Evolutionary conservation across 345 rosid species (phyloP), one percentile per base, ranked within the genome.

Genomic region (Murraya paniculata): DNA sequence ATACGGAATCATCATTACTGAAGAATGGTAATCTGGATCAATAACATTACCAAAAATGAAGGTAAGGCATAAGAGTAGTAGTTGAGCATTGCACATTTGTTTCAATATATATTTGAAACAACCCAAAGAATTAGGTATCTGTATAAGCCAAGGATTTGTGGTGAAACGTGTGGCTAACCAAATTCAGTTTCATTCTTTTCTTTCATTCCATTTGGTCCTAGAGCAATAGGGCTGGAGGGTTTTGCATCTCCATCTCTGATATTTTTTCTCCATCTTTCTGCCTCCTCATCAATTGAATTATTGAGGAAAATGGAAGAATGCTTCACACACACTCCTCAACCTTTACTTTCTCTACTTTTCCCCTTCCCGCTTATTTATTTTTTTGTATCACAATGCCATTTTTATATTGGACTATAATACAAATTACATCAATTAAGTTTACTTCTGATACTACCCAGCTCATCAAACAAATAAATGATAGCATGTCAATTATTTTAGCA

Each of bases 401-500:
- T 71, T 22, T 48, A 45, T 69, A 45, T 71, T 57, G 14, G 53
- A 71, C 28, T 5, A 22, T n/a, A 71, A 70, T 53, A 19, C 61
- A 10, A 9, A 8, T 31, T 71, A 55, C 36, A 70, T 70, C 60
- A 28, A 18, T 4, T 11, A 9, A 56, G 24, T 50, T 30, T 48
- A 53, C 24, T 48, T 28, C 73, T 30, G 2, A 71, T 9, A 28
- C 9, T 53, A 55, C 18, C 61, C 41, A 14, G 33, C 22, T 24
- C 33, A 36, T 9, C 50, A 45, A 50, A 71, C 41, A 71, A 71
- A 71, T 71, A 71, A 71, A 57, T 53, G 16, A 53, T 71, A 71
- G 61, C 45, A 71, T 14, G 22, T n/a, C 38, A 31, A 56, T 35
- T 62, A 14, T 28, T 62, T 30, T 30, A 30, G 67, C 38, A 62